These are phyloP conservation scores for Przewalskia tangutica DNA, from an alignment of 257 asterid species.

Conservation along the genomic window DNA sequence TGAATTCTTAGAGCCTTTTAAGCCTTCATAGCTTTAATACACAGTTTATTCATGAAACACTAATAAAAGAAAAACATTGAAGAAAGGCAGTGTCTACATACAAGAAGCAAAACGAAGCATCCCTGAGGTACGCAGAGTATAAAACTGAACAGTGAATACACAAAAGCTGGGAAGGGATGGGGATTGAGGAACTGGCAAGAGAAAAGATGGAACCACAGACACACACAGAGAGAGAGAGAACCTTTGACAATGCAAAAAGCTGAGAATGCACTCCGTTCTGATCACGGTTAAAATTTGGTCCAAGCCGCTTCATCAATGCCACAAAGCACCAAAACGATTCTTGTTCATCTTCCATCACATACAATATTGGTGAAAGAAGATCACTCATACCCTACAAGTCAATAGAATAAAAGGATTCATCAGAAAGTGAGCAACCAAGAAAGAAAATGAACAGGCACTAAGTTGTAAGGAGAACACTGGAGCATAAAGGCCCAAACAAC, in stretches of 20 bases:
- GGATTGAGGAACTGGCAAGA: background rate
- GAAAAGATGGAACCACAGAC: background rate
- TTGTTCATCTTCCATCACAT: slow-evolving; percentile 83
- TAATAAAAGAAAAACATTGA: background rate
- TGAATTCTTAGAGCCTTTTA: background rate
- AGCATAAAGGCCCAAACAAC: background rate
- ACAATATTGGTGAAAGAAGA: slow-evolving; percentile 87
- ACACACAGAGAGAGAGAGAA: slow-evolving; percentile 20
- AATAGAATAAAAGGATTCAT: slow-evolving; percentile 3
- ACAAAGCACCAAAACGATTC: slow-evolving; percentile 97
- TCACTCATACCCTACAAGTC: slow-evolving; percentile 94
- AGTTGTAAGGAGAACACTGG: background rate
- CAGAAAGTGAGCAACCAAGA: slow-evolving; percentile 11
- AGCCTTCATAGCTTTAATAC: background rate
- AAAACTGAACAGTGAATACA: background rate
- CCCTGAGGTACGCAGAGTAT: background rate
- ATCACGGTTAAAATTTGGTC: slow-evolving; percentile 97
- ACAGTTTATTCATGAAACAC: background rate
- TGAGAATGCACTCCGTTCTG: slow-evolving; percentile 98
- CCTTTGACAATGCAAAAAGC: slow-evolving; percentile 96
- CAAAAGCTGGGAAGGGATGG: background rate
- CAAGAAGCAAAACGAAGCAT: background rate
- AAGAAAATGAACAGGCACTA: background rate
- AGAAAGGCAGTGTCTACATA: background rate
- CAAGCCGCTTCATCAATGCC: slow-evolving; percentile 85